Percentiles rank a stretch among this genome's conserved stretches.
These are phyloP conservation scores for Xylaria sp. DNA, from an alignment of 2,329 filamentous ascomycete genomes.

Conservation along the genomic window DNA sequence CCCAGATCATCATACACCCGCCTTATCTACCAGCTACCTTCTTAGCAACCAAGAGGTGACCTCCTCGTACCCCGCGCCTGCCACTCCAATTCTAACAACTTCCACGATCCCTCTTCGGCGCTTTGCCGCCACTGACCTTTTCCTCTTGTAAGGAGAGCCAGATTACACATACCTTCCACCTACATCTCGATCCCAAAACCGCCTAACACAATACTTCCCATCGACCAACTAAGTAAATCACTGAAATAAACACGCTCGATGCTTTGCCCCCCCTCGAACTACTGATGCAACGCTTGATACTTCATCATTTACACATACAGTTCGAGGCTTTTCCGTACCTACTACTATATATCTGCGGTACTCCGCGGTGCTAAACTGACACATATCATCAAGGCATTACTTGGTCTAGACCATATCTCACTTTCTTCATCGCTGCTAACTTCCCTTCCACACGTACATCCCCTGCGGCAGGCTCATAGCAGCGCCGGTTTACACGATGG, in stretches of 20 bases:
- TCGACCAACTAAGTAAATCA: neutral
- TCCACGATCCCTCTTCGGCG: neutral
- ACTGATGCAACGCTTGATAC: neutral
- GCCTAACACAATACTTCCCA: neutral
- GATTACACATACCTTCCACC: neutral
- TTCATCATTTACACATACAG: neutral
- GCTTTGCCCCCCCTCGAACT: neutral
- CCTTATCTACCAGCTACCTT: neutral
- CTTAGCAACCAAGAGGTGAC: neutral
- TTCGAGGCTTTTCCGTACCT: neutral
- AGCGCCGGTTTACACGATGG: constrained; percentile 1
- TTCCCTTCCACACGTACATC: neutral
- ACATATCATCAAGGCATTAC: neutral
- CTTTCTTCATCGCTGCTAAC: neutral
- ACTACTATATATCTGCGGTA: neutral
- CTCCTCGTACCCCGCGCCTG: neutral
- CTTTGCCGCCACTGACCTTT: neutral
- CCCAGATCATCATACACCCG: no score
- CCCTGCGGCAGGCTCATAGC: neutral
- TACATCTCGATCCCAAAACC: neutral
- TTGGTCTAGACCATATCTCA: neutral
- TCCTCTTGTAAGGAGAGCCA: neutral
- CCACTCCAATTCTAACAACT: neutral
- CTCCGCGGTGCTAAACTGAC: neutral
- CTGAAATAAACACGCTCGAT: neutral